A percentile compares a stretch with the other conserved stretches of the same genome.
Evolutionary conservation across 2,329 filamentous ascomycete species (phyloP).

Genomic region (Alternaria novae-zelandiae): DNA sequence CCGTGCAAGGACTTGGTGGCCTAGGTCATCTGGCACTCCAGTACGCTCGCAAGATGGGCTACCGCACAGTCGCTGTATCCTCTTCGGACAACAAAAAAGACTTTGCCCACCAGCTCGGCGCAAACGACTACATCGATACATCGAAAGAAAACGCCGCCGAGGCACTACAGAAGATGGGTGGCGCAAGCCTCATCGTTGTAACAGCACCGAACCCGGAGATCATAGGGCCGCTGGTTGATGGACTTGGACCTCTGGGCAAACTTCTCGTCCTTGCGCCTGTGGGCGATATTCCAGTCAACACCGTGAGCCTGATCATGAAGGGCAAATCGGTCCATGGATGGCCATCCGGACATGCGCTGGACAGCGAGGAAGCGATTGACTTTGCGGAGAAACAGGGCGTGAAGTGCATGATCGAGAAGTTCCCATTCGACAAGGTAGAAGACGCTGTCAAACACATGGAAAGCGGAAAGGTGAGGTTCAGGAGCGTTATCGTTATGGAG

Average conservation of each 20-base stretch:
- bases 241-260: constrained; percentile 63
- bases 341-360: constrained; percentile 60
- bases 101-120: constrained; percentile 62
- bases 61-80: constrained; percentile 59
- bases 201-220: constrained; percentile 67
- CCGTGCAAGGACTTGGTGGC: constrained; percentile 61
- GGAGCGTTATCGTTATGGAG: constrained; percentile 58
- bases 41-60: constrained; percentile 60
- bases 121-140: constrained; percentile 63
- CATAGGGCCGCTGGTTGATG: constrained; percentile 61
- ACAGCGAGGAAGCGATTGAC: constrained; percentile 60
- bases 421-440: constrained; percentile 58
- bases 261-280: constrained; percentile 64
- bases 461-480: constrained; percentile 58
- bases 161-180: constrained; percentile 64
- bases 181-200: constrained; percentile 66
- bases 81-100: constrained; percentile 59
- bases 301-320: constrained; percentile 53
- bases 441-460: constrained; percentile 60
- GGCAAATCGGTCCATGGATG: constrained; percentile 59
- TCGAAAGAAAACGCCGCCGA: constrained; percentile 57
- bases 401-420: constrained; percentile 62
- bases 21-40: constrained; percentile 62
- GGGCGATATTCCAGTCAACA: constrained; percentile 54
- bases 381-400: constrained; percentile 57